These are phyloP conservation scores for Agrocybe praecox DNA, from an alignment of 768 basidiomycete genomes.

Conservation along the genomic window DNA sequence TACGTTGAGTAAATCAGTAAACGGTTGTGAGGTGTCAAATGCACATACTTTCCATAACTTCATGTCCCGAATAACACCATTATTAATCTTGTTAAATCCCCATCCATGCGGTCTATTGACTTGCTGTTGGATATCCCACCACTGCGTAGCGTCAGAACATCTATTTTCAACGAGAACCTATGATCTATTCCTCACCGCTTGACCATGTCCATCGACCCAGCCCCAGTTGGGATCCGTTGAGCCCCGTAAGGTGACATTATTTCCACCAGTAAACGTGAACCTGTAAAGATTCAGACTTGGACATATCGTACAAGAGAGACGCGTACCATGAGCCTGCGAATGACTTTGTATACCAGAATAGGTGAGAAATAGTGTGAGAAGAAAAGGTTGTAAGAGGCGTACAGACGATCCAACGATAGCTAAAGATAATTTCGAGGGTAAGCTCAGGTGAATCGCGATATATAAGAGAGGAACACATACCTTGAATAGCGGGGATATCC, in stretches of 20 bases:
- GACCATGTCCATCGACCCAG: slow-evolving; percentile 67
- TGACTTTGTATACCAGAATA: slow-evolving; percentile 24
- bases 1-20: neutral
- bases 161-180: too few species aligned
- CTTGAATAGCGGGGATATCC: slow-evolving; percentile 53
- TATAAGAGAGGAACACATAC: slow-evolving; percentile 21
- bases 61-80: slow-evolving; percentile 58
- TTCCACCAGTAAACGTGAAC: slow-evolving; percentile 58
- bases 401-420: slow-evolving; percentile 49
- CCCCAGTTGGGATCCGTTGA: slow-evolving; percentile 58
- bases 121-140: slow-evolving; percentile 59
- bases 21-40: neutral
- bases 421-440: slow-evolving; percentile 15
- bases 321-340: slow-evolving; percentile 48
- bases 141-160: slow-evolving; percentile 31
- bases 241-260: slow-evolving; percentile 60
- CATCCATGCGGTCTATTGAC: slow-evolving; percentile 58
- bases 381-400: neutral
- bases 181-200: slow-evolving; percentile 37
- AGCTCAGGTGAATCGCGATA: neutral
- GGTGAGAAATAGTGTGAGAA: neutral
- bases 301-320: too few species aligned
- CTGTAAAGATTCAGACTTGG: slow-evolving; percentile 24
- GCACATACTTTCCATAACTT: slow-evolving; percentile 52
- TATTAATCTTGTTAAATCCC: slow-evolving; percentile 53